Evolutionary conservation across 192 early-diverging fungal genomes (phyloP), one percentile per base, ranked within the genome.

Genomic region (Entomortierella lignicola): DNA sequence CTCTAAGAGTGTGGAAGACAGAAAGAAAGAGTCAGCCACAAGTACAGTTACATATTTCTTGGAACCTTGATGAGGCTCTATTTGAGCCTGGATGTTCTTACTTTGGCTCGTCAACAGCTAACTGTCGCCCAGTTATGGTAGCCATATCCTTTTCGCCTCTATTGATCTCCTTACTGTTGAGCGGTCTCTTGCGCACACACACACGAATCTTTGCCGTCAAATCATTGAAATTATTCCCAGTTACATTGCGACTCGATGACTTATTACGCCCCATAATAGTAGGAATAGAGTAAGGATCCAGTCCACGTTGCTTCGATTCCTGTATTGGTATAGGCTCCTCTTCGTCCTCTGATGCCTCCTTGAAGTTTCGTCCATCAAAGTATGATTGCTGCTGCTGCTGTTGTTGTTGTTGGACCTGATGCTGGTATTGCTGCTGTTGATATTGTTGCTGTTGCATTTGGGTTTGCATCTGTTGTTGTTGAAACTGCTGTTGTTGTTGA

Each of bases 91-190:
- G 6, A 44, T 60, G 42, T 0, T 26, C 86, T 80, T 85, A 94
- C 89, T 99, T 99, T 69, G 96, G 98, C 77, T 99, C 98, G 84
- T 97, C 91, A 17, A 99, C 92, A 7, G 88, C 84, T 54, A 99
- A 72, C 59, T 88, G 91, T 18, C 97, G 85, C 4, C 87, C 81
- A 2, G 73, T 77, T 8, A 90, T 83, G 6, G 83, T 72, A 2
- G 94, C 92, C 81, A 98, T 94, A 65, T 99, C 98, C 69, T 90
- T 91, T 63, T 99, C 95, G 52, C 87, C 89, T 41, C 83, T 74
- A 32, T 90, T 91, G 27, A 88, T 69, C 80, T 99, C 98, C 80
- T 95, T 97, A 54, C 89, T 86, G 85, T 88, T 96, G 55, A 99
- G 85, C 25, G 98, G 98, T 23, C 98, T 85, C 79, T 99, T 99